phyloP scores from a whole-genome alignment of 2,329 filamentous ascomycete genomes.

The Fusarium succisae region DNA sequence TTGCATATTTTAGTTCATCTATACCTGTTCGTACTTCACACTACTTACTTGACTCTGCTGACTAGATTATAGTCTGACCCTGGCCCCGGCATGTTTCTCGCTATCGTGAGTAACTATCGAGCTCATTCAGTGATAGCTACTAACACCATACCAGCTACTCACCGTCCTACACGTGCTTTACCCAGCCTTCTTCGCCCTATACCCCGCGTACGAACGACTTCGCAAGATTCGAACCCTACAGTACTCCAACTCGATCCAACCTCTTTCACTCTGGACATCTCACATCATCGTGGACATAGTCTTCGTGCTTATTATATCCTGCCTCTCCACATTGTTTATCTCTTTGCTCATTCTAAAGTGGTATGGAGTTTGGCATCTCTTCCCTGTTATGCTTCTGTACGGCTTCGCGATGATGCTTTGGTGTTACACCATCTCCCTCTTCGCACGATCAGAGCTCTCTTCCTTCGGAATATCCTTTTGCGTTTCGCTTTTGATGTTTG shows the following conservation, averaged over 20 bases:
- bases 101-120: neutral
- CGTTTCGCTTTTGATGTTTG: neutral
- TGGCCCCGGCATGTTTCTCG: neutral
- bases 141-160: neutral
- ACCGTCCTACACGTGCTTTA: conserved; percentile 5
- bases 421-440: neutral
- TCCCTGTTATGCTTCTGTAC: neutral
- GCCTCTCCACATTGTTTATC: neutral
- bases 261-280: neutral
- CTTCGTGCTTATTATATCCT: neutral
- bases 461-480: neutral
- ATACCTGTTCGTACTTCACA: no score
- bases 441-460: neutral
- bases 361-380: neutral
- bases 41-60: no score
- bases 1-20: neutral
- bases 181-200: conserved; percentile 4
- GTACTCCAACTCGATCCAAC: conserved; percentile 9
- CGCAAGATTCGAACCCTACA: conserved; percentile 12
- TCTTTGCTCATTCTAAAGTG: neutral
- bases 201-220: conserved; percentile 8
- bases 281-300: neutral
- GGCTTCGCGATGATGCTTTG: neutral
- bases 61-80: neutral
- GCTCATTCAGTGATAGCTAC: fast-evolving